A percentile compares a stretch with the other conserved stretches of the same genome.
Evolutionary conservation across 2,329 filamentous ascomycete genomes (phyloP).

Genomic region (Zelopaecilomyces penicillatus): DNA sequence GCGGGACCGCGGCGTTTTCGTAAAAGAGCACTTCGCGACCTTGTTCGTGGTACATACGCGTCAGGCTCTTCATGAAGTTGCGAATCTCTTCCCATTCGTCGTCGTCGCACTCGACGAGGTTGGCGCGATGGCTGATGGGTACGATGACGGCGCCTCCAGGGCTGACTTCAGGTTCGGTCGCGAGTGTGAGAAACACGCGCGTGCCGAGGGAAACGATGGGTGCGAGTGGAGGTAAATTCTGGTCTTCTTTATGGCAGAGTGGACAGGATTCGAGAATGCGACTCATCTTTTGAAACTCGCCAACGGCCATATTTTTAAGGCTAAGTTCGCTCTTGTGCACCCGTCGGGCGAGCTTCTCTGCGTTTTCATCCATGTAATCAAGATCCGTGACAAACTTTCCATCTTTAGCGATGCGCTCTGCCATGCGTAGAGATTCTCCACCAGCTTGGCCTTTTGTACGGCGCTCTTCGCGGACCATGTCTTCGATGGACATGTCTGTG

Average conservation of each 20-base stretch:
- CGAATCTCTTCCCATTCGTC: slow-evolving; percentile 99
- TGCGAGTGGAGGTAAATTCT: slow-evolving; percentile 63
- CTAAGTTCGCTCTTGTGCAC: slow-evolving; percentile 83
- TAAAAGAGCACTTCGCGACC: slow-evolving; percentile 93
- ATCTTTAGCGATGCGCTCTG: slow-evolving; percentile 91
- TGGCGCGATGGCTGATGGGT: slow-evolving; percentile 76
- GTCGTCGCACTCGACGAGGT: slow-evolving; percentile 95
- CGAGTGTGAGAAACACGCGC: slow-evolving; percentile 76
- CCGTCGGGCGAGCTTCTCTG: slow-evolving; percentile 74
- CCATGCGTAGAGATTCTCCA: slow-evolving; percentile 73
- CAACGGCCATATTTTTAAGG: slow-evolving; percentile 78
- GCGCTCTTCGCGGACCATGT: slow-evolving; percentile 93
- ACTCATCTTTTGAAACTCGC: slow-evolving; percentile 84
- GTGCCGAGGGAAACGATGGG: slow-evolving; percentile 82
- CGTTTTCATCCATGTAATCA: slow-evolving; percentile 97
- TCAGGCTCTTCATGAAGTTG: slow-evolving; percentile 97
- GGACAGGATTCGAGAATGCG: slow-evolving; percentile 79
- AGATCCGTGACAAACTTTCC: slow-evolving; percentile 83
- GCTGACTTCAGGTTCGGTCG: slow-evolving; percentile 80
- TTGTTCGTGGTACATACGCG: slow-evolving; percentile 87
- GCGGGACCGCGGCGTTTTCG: slow-evolving; percentile 82
- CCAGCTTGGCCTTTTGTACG: slow-evolving; percentile 70
- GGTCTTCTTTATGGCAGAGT: slow-evolving; percentile 86
- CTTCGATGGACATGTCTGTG: slow-evolving; percentile 89
- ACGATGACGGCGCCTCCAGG: slow-evolving; percentile 81